Evolutionary conservation across 257 asterid species (phyloP).

Genomic region (Gentiana dahurica): DNA sequence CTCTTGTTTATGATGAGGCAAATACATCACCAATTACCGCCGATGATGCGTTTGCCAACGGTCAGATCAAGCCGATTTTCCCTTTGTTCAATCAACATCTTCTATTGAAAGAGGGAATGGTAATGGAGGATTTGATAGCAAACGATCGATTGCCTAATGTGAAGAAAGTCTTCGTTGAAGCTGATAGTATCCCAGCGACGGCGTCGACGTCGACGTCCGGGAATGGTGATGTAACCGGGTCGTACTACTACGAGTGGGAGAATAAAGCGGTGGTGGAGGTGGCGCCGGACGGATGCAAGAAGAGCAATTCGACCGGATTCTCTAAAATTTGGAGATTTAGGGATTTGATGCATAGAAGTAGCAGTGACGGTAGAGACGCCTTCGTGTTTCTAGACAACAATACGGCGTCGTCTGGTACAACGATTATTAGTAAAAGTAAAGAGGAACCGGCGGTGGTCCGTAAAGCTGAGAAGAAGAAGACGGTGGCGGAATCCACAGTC

Average conservation of each 20-base stretch:
- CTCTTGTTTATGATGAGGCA: slow-evolving; percentile 46
- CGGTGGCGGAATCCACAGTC: slow-evolving; percentile 6
- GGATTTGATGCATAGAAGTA: slow-evolving; percentile 46
- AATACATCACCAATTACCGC: slow-evolving; percentile 58
- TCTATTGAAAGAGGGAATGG: slow-evolving; percentile 27
- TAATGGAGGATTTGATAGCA: slow-evolving; percentile 12
- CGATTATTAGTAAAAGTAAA: slow-evolving; percentile 15
- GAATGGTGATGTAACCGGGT: slow-evolving; percentile 21
- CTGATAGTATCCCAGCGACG: slow-evolving; percentile 8
- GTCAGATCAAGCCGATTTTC: slow-evolving; percentile 68
- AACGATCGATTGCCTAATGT: slow-evolving; percentile 33
- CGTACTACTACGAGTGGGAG: slow-evolving; percentile 37
- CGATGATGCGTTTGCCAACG: slow-evolving; percentile 66
- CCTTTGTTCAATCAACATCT: slow-evolving; percentile 56
- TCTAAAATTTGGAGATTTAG: slow-evolving; percentile 60
- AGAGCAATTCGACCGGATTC: slow-evolving; percentile 68
- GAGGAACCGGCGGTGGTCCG: slow-evolving; percentile 9
- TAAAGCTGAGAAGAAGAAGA: slow-evolving; percentile 5
- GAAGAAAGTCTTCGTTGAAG: slow-evolving; percentile 39
- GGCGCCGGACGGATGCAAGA: slow-evolving; percentile 29
- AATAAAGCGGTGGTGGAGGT: slow-evolving; percentile 35
- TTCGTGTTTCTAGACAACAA: slow-evolving; percentile 52
- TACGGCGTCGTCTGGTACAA: slow-evolving; percentile 3
- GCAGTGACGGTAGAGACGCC: slow-evolving; percentile 84
- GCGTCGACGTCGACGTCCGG: slow-evolving; percentile 14